phyloP scores from a whole-genome alignment of 768 basidiomycete species.

The Trametes elegans region DNA sequence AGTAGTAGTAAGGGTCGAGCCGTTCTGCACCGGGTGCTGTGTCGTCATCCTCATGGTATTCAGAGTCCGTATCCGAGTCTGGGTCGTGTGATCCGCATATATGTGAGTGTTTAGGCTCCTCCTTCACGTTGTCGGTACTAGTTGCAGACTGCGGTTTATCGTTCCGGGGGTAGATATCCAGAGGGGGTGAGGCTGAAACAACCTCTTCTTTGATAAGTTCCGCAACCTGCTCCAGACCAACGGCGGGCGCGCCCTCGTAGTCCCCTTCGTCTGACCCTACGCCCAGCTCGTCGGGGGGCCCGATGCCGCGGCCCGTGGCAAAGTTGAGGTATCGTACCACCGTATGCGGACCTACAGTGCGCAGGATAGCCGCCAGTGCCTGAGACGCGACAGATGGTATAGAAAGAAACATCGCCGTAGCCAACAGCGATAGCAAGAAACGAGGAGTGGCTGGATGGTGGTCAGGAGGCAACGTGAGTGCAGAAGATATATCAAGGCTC shows the following conservation, averaged over 20 bases:
- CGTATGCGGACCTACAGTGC: slow-evolving; percentile 77
- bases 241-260: slow-evolving; percentile 55
- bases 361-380: slow-evolving; percentile 67
- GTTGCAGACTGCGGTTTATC: background rate
- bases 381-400: slow-evolving; percentile 75
- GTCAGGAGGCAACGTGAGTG: slow-evolving; percentile 40
- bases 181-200: background rate
- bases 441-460: slow-evolving; percentile 77
- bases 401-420: slow-evolving; percentile 83
- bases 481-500: slow-evolving; percentile 22
- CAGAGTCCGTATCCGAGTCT: slow-evolving; percentile 9
- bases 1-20: slow-evolving; percentile 52
- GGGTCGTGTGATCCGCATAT: background rate
- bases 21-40: background rate
- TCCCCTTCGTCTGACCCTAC: background rate
- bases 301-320: slow-evolving; percentile 70
- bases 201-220: slow-evolving; percentile 41
- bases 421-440: slow-evolving; percentile 83
- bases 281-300: slow-evolving; percentile 30
- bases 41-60: slow-evolving; percentile 9
- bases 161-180: background rate
- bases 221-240: slow-evolving; percentile 70
- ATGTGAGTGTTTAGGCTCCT: slow-evolving; percentile 12
- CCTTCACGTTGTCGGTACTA: background rate
- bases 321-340: slow-evolving; percentile 77